Evolutionary conservation across 2,329 filamentous ascomycete genomes (phyloP), one percentile per base, ranked within the genome.

Genomic region (Arthroderma sp.): DNA sequence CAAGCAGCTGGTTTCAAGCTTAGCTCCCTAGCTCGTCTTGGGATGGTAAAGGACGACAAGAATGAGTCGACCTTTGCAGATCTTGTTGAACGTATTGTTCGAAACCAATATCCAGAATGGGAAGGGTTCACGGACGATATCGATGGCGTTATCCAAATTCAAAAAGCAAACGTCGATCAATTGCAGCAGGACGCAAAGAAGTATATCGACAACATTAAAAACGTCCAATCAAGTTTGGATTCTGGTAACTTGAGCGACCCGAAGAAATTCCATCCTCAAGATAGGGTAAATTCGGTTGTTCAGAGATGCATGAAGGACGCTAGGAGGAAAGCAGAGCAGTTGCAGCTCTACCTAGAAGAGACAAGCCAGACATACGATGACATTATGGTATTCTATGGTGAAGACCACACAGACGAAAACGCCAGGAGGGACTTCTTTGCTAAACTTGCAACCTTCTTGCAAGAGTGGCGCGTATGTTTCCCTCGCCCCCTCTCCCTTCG

Each of bases 41-140:
- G 87, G 60, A 97, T 98, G 91, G 88, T 97, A 68, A 98, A 98
- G 76, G 93, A 98, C 69, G 90, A 95, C 76, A 96, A 96, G 80
- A 98, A 98, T 72, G 87, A 97, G 72, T 91, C 89, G 1, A 96
- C 90, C 0, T 86, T 98, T 68, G 90, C 91, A 58, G 93, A 98
- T 72, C 81, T 97, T 44, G 90, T 98, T 44, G 93, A 98, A 73
- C 87, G 91, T 64, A 95, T 96, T 64, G 91, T 97, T 58, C 87
- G 93, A 62, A 93, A 89, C 68, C 91, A 97, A 70, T 98, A 97
- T 64, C 87, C 91, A 1, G 88, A 96, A 71, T 97, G 91, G 88
- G 91, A 96, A 72, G 80, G 80, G 35, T 97, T 97, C 71, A 78
- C 83, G 17, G 83, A 88, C 8, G 91, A 98, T 67, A 95, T 98